phyloP scores from a whole-genome alignment of 202 grass and related monocot genomes.

The Carex arenaria region DNA sequence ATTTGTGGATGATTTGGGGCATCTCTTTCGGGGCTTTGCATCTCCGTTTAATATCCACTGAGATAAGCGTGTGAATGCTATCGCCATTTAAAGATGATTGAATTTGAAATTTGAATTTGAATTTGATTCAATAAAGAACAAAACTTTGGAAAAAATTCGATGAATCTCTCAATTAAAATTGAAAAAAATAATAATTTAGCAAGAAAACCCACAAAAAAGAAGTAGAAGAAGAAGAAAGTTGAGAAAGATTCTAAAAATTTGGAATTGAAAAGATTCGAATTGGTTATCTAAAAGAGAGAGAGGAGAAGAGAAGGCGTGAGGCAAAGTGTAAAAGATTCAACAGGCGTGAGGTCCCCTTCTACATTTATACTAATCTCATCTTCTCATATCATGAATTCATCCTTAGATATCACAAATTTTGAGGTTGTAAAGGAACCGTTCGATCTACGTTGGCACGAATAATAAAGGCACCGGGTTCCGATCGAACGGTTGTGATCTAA shows the following conservation, averaged over 20 bases:
- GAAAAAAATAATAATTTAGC: no score
- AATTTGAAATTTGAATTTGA: neutral
- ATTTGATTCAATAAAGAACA: neutral
- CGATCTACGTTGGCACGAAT: no score
- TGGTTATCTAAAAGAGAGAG: no score
- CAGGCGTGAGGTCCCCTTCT: neutral
- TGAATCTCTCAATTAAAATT: no score
- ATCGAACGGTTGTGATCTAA: no score
- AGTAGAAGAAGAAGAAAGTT: no score
- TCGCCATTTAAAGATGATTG: conserved; percentile 29
- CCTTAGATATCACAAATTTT: no score
- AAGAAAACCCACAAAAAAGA: no score
- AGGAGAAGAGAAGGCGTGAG: neutral
- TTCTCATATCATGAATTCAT: neutral
- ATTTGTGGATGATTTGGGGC: neutral
- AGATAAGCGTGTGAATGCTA: conserved; percentile 40
- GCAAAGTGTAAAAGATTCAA: neutral
- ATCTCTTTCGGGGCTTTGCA: neutral
- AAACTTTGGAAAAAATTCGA: neutral
- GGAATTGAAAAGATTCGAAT: no score
- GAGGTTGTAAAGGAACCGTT: rapidly evolving
- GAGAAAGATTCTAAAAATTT: no score
- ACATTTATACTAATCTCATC: neutral
- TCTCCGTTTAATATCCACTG: conserved; percentile 43
- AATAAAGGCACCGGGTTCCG: no score